Evolutionary conservation across 2,329 filamentous ascomycete species (phyloP).

Genomic region (Xylariales sp.): DNA sequence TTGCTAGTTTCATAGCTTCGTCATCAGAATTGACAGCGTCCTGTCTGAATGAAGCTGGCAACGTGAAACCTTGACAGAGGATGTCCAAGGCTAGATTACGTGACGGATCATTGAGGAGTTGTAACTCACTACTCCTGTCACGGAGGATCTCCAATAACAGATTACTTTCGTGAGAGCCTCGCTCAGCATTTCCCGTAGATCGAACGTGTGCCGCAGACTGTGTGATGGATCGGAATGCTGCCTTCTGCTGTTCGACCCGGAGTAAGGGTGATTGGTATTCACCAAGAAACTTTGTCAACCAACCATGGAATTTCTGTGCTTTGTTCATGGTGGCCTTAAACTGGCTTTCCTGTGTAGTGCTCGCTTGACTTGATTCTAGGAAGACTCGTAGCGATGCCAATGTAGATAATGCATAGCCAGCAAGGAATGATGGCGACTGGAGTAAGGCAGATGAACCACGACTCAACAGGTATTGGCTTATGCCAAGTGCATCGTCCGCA

Average conservation of each 20-base stretch:
- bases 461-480: conserved; percentile 78
- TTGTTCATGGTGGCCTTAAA: conserved; percentile 73
- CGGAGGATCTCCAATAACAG: conserved; percentile 75
- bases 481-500: conserved; percentile 82
- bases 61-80: conserved; percentile 71
- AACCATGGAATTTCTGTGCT: conserved; percentile 70
- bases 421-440: conserved; percentile 68
- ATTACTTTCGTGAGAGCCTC: conserved; percentile 70
- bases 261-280: conserved; percentile 54
- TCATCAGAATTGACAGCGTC: conserved; percentile 69
- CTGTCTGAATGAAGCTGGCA: conserved; percentile 49
- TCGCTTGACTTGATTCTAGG: conserved; percentile 68
- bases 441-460: conserved; percentile 62
- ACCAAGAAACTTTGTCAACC: conserved; percentile 69
- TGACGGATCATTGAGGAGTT: conserved; percentile 67
- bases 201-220: conserved; percentile 64
- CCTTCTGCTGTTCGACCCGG: conserved; percentile 40
- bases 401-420: conserved; percentile 74
- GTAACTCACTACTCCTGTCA: conserved; percentile 59
- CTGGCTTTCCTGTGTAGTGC: conserved; percentile 80
- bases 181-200: conserved; percentile 64
- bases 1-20: conserved; percentile 56
- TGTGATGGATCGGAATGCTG: conserved; percentile 63
- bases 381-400: conserved; percentile 76
- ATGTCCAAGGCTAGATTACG: conserved; percentile 66